Base-by-base conservation (phyloP, 2,329 filamentous ascomycete genomes). In the Penicillium sp. region DNA sequence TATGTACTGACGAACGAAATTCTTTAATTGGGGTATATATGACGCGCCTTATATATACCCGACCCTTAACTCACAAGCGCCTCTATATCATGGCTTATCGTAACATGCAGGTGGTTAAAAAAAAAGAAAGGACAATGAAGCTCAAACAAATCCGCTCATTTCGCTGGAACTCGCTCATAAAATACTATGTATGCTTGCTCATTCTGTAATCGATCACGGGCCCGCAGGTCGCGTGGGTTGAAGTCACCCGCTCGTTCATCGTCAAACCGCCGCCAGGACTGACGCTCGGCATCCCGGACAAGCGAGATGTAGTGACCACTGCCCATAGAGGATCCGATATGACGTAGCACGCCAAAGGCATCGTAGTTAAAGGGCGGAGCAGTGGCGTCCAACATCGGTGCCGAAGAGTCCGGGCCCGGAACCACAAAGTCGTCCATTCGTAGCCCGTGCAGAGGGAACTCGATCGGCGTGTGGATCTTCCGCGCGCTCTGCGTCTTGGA, bases 291-390 rank as follows among this genome's bases (percentile, higher is more conserved):
- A 65, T 88, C 85, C 45, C 84, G 84, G 59, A 90, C 84, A 57
- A 89, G 86, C 3, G 87, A 83, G 53, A 88, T 88, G 72, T 97
- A 97, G 75, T 97, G 93, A 0, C 93, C 93, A 50, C 84, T 85
- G 37, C 85, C 84, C 52, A 90, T 80, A 1, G 82, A 86, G 1
- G 78, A 77, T 23, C 93, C 93, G 4, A 85, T 75, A 72, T 97
- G 93, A 60, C 90, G 82, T 53, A 96, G 85, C 7, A 97, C 89
- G 2, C 88, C 93, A 71, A 96, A 97, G 52, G 90, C 88, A 69
- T 96, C 89, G 73, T 97, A 99, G 5, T 80, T 78, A 69, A 90
- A 92, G 0, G 90, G 88, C 1, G 72, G 72, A 52, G 70, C 77
- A 54, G 66, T 77, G 53, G 66, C 80, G 78, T 50, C 80, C 75